Conservation (phyloP, 108 stramenopile genomes). For the Epithemia pelagica region DNA sequence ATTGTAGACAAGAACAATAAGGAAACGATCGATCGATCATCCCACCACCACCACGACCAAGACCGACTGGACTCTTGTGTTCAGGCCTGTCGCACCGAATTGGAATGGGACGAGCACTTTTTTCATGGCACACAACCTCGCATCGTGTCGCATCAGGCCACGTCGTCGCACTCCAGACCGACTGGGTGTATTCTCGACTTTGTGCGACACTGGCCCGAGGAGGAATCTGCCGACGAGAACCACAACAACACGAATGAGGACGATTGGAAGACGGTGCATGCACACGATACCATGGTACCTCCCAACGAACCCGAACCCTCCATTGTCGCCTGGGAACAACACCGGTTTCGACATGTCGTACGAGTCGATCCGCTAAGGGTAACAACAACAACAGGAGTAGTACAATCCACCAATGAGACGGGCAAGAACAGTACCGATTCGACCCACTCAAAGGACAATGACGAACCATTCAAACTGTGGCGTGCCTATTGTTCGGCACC, state of each 20-base stretch:
- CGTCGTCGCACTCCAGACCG: background rate
- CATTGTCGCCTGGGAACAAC: slow-evolving; percentile 3
- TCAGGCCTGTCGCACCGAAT: slow-evolving; percentile 14
- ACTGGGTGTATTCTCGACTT: slow-evolving; percentile 1
- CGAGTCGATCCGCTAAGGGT: slow-evolving; percentile 14
- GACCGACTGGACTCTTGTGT: background rate
- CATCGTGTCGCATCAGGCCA: background rate
- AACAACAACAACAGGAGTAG: background rate
- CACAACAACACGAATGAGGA: background rate
- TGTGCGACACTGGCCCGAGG: background rate
- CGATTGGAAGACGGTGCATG: background rate
- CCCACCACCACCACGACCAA: background rate
- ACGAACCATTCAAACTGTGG: background rate
- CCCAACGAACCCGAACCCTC: slow-evolving; percentile 3
- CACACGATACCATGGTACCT: background rate
- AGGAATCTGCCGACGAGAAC: background rate
- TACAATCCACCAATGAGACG: background rate
- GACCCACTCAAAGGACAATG: background rate
- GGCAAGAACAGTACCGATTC: no score
- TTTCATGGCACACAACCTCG: slow-evolving; percentile 6
- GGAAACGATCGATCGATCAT: background rate
- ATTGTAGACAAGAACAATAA: background rate
- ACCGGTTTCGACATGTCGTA: slow-evolving; percentile 10
- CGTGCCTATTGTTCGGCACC: slow-evolving; percentile 11
- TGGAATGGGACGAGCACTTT: slow-evolving; percentile 16